Evolutionary conservation across 1,284 basidiomycete species (phyloP), one percentile per base, ranked within the genome.

Genomic region (Apiotrichum gracile): DNA sequence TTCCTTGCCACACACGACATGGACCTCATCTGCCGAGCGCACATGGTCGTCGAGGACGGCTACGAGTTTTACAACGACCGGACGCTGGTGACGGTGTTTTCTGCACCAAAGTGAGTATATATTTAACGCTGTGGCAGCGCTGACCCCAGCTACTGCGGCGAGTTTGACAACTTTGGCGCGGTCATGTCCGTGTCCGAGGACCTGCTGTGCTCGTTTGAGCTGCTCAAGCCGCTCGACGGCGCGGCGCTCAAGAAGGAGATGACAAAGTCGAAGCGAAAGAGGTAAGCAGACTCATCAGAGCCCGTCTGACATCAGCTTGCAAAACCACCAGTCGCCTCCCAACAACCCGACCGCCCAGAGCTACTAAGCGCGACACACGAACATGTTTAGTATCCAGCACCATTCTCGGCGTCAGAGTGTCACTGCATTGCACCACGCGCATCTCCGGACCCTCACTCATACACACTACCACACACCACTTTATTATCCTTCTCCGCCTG

Each of bases 41-140:
- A 99, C 77, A 98, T 98, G 96, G 96, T 99, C 35, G 96, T 99
- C 51, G 96, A 99, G 73, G 91, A 93, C 69, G 96, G 94, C 3
- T 98, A 98, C 72, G 96, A 99, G 78, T 99, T 99, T 72, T 99
- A 96, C 91, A 97, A 98, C 69, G 96, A 99, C 67, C 82, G 96
- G 59, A 97, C 94, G 49, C 77, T 99, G 61, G 96, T 99, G 43
- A 99, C 96, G 0, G 92, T 99, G 46, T 99, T 99, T 76, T 94
- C 91, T 63, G 96, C 96, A 51, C 92, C 92, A 76, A 94, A 77
- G 93, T 93, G 67, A 78, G 86, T 79, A 37, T 14, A 51, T 21
- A 55, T 22, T 5, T 3, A 14, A 29, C 41, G 25, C 38, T 34
- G 7, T 19, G 17, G 3, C 26, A 19, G 27, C n/a, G 17, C 34